Conservation (phyloP, 169 alveolate species). For the Plasmodium fragile region DNA sequence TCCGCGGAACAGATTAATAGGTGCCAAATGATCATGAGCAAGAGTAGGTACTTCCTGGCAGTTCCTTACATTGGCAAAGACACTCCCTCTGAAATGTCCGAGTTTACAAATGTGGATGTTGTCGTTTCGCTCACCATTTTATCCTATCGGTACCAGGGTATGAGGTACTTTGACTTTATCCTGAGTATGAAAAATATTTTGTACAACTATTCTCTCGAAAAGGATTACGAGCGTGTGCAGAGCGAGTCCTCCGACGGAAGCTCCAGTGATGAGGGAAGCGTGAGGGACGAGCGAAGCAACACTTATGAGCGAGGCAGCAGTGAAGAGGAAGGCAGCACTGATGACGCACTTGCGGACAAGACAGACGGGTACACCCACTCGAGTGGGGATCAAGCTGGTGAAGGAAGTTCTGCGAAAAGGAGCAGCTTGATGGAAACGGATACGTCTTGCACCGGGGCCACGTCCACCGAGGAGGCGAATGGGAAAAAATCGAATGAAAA, state of each 20-base stretch:
- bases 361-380: not conserved
- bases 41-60: constrained; percentile 90
- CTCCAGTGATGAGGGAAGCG: not conserved
- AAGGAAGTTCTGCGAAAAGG: not conserved
- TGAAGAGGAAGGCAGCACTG: not conserved
- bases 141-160: constrained; percentile 91
- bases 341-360: not conserved
- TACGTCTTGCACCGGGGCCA: not conserved
- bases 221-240: constrained; percentile 50
- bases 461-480: not conserved
- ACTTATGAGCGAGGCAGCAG: not conserved
- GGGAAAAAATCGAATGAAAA: not conserved
- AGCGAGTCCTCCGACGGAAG: constrained; percentile 71
- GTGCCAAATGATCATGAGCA: constrained; percentile 75
- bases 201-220: constrained; percentile 77
- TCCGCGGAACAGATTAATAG: constrained; percentile 75
- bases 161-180: constrained; percentile 89
- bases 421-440: not conserved
- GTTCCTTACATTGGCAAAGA: constrained; percentile 95
- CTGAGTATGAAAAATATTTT: constrained; percentile 83
- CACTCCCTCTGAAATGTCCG: constrained; percentile 93
- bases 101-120: constrained; percentile 94
- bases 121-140: constrained; percentile 91
- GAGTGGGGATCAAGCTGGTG: not conserved
- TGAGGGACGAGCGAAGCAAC: not conserved